Evolutionary conservation across 1,139 yeast species (phyloP).

Genomic region (Yamadazyma oceani): DNA sequence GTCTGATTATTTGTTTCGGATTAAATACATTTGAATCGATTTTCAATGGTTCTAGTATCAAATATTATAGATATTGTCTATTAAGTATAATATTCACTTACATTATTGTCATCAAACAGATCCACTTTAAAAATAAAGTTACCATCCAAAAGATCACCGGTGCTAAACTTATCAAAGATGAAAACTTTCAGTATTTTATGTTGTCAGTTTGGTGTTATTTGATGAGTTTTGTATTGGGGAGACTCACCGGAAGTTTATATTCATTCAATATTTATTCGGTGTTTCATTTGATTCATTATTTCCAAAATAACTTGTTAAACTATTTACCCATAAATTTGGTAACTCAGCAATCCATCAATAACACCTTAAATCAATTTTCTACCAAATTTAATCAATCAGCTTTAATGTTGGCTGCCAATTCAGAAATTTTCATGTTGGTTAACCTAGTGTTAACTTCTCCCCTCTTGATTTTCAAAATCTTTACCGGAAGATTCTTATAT

Average conservation of each 20-base stretch:
- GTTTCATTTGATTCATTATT: constrained; percentile 56
- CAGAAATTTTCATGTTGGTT: constrained; percentile 34
- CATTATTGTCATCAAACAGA: constrained; percentile 47
- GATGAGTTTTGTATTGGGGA: constrained; percentile 31
- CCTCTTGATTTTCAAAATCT: constrained; percentile 16
- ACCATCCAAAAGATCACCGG: constrained; percentile 26
- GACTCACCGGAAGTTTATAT: constrained; percentile 41
- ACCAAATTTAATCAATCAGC: constrained; percentile 46
- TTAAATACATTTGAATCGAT: constrained; percentile 33
- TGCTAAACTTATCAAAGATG: constrained; percentile 34
- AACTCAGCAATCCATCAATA: constrained; percentile 22
- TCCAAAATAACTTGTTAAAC: constrained; percentile 32
- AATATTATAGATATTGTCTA: constrained; percentile 39
- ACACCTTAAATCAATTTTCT: constrained; percentile 35
- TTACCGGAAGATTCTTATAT: constrained; percentile 14
- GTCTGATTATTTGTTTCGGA: constrained; percentile 35
- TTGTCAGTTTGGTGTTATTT: constrained; percentile 41
- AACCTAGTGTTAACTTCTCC: constrained; percentile 23
- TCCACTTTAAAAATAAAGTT: constrained; percentile 31
- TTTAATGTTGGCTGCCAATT: constrained; percentile 45
- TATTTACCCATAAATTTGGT: constrained; percentile 20
- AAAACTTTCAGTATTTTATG: constrained; percentile 49
- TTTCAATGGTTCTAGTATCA: constrained; percentile 26
- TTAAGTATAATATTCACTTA: constrained; percentile 47
- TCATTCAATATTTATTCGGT: constrained; percentile 58